Evolutionary conservation across 129 eudicot species (phyloP).

Genomic region (Flaveria bidentis): DNA sequence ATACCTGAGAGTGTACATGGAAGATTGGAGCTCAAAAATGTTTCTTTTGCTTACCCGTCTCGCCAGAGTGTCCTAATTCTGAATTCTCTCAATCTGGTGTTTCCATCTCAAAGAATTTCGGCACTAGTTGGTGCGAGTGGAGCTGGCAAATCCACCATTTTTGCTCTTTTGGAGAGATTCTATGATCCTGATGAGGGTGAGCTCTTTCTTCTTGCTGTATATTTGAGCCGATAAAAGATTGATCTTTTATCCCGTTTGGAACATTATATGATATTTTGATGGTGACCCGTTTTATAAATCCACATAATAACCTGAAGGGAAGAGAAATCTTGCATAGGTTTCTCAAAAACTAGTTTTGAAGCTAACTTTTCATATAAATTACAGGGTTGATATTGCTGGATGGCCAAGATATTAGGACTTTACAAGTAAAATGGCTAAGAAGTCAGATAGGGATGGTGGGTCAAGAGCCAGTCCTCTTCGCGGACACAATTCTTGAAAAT

Average conservation of each 20-base stretch:
- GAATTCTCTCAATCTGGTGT: constrained; percentile 50
- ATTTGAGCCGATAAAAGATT: background rate
- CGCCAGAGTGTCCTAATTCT: constrained; percentile 68
- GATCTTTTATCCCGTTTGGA: background rate
- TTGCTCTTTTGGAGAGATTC: constrained; percentile 82
- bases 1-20: constrained; percentile 51
- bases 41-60: constrained; percentile 69
- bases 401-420: constrained; percentile 73
- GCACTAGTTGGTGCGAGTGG: constrained; percentile 89
- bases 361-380: background rate
- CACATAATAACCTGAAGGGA: no score
- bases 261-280: background rate
- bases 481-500: constrained; percentile 68
- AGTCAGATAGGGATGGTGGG: constrained; percentile 90
- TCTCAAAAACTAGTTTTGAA: constrained; percentile 9
- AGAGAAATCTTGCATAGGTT: background rate
- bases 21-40: constrained; percentile 59
- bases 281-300: no score
- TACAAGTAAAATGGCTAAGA: constrained; percentile 86
- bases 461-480: constrained; percentile 81
- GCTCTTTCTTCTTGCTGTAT: background rate
- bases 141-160: constrained; percentile 83
- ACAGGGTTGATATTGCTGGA: constrained; percentile 59
- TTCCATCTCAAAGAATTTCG: constrained; percentile 60
- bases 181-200: constrained; percentile 77